Evolutionary conservation across 495 filamentous ascomycete genomes (phyloP), one percentile per base, ranked within the genome.

Genomic region (Xeromyces bisporus): DNA sequence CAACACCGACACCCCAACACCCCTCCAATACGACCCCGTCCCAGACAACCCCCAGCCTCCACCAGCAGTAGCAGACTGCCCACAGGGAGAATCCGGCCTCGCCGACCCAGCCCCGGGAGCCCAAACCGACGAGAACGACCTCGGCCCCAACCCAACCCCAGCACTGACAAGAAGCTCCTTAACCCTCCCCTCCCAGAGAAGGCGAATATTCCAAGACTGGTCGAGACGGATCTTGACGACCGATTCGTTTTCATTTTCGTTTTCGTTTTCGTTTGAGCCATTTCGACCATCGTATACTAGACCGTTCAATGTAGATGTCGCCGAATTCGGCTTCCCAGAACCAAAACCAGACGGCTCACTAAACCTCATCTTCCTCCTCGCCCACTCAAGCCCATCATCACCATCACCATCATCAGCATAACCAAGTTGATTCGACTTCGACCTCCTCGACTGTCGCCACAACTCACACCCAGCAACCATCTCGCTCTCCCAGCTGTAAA

Each of bases 401-500:
- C 31, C 32, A 16, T 24, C 29, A n/a, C n/a, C n/a, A n/a, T n/a
- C n/a, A n/a, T n/a, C n/a, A n/a, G n/a, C n/a, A n/a, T n/a, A n/a
- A n/a, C n/a, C n/a, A n/a, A n/a, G n/a, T n/a, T n/a, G n/a, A 18
- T 53, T 39, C 25, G 51, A 49, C 26, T 25, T 36, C 11, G 35
- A 26, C 51, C 58, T 39, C 51, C 51, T 69, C 51, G 53, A 66
- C 28, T 55, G 55, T 31, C 69, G 64, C 87, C 91, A 97, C 17
- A 94, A 58, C 51, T 97, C 91, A 49, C 75, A 79, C 8, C 91
- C 89, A 6, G 93, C 62, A 24, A 78, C 76, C 60, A 93, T 69
- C 23, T 91, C 85, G 47, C 82, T 92, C 58, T 96, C 89, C 58
- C 93, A 97, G 44, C 80, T 91, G 57, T 93, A 94, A 30, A 93